phyloP scores from a whole-genome alignment of 441 rosid genomes.

The Heliophila coronopifolia region DNA sequence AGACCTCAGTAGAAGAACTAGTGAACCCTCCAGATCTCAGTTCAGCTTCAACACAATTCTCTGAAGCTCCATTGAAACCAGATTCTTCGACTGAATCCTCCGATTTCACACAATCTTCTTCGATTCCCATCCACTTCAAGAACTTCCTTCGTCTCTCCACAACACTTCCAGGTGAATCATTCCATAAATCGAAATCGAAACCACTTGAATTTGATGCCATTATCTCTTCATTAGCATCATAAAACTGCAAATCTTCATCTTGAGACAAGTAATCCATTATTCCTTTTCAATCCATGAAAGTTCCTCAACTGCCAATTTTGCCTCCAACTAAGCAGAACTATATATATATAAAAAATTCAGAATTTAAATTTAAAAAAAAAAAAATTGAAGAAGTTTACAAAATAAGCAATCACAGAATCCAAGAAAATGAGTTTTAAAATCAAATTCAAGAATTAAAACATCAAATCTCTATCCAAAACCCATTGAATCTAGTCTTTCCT shows the following conservation, averaged over 20 bases:
- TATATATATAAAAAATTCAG: constrained; percentile 18
- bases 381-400: constrained; percentile 30
- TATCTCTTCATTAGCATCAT: constrained; percentile 61
- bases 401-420: constrained; percentile 49
- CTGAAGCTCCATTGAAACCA: constrained; percentile 26
- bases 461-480: constrained; percentile 73
- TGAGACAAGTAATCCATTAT: constrained; percentile 52
- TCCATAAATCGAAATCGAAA: constrained; percentile 13
- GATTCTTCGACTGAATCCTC: background rate
- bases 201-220: constrained; percentile 30
- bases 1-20: constrained; percentile 22
- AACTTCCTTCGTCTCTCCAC: constrained; percentile 63
- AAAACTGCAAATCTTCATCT: constrained; percentile 58
- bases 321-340: constrained; percentile 37
- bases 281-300: constrained; percentile 66
- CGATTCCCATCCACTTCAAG: constrained; percentile 59
- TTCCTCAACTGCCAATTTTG: constrained; percentile 42
- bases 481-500: constrained; percentile 44
- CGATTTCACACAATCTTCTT: constrained; percentile 34
- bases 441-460: constrained; percentile 56
- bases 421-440: constrained; percentile 23
- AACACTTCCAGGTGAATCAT: constrained; percentile 53
- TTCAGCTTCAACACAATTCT: constrained; percentile 29
- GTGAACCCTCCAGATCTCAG: constrained; percentile 16
- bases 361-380: constrained; percentile 16